Conservation (phyloP, 2,329 filamentous ascomycete species). For the Diaporthe citrichinensis region DNA sequence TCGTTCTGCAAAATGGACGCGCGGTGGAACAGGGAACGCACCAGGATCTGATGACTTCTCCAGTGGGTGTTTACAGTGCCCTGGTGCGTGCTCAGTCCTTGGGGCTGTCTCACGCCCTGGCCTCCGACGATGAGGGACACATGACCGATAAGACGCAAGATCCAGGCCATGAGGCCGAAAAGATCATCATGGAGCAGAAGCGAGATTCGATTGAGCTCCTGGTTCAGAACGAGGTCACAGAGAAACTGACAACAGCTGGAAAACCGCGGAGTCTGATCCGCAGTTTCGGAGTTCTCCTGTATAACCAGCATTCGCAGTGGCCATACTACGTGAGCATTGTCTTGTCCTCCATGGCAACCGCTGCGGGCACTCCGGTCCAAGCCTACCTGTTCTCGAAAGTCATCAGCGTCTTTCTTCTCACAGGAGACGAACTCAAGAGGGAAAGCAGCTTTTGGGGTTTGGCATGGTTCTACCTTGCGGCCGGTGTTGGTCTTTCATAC, state of each 20-base stretch:
- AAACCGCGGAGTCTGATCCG: slow-evolving; percentile 4
- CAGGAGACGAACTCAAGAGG: slow-evolving; percentile 50
- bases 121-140: slow-evolving; percentile 63
- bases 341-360: slow-evolving; percentile 43
- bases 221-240: background rate
- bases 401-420: slow-evolving; percentile 70
- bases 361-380: slow-evolving; percentile 55
- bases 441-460: slow-evolving; percentile 82
- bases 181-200: background rate
- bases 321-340: background rate
- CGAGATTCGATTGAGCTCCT: background rate
- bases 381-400: slow-evolving; percentile 84
- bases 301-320: slow-evolving; percentile 13
- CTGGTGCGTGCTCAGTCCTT: slow-evolving; percentile 89
- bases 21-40: slow-evolving; percentile 95
- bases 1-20: slow-evolving; percentile 88
- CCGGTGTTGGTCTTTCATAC: slow-evolving; percentile 67
- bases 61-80: slow-evolving; percentile 81
- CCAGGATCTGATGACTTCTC: slow-evolving; percentile 80
- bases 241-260: background rate
- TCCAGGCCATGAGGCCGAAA: background rate
- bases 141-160: background rate
- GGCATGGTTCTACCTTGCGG: slow-evolving; percentile 87
- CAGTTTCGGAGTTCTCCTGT: slow-evolving; percentile 7
- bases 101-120: slow-evolving; percentile 75